A percentile compares a stretch with the other conserved stretches of the same genome.
These are phyloP conservation scores for Alternaria brassicicola DNA, from an alignment of 2,329 filamentous ascomycete species.

Conservation along the genomic window DNA sequence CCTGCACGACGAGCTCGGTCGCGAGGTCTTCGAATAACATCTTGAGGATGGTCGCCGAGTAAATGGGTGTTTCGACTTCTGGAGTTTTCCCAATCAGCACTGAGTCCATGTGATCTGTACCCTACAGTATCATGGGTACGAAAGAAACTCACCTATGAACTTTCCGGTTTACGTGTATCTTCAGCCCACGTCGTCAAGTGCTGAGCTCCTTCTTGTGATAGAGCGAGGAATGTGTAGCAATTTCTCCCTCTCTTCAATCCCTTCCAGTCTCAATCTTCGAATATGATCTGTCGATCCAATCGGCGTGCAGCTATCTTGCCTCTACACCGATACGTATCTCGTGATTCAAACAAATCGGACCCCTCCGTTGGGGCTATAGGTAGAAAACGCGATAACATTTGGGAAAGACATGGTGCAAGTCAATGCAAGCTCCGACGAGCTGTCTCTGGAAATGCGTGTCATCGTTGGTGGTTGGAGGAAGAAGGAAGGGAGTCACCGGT, in stretches of 20 bases:
- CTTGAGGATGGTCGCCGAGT: constrained; percentile 24
- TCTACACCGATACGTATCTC: constrained; percentile 35
- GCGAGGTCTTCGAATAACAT: constrained; percentile 64
- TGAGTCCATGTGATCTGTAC: not conserved
- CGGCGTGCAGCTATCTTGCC: constrained; percentile 36
- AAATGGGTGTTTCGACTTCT: not conserved
- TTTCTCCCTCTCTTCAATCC: not conserved
- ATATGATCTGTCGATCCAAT: constrained; percentile 18
- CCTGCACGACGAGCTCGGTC: constrained; percentile 63
- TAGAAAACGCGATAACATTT: constrained; percentile 38
- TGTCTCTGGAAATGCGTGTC: constrained; percentile 30
- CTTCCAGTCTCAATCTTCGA: not conserved
- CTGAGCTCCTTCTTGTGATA: not conserved
- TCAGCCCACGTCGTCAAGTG: not conserved
- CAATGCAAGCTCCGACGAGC: constrained; percentile 35
- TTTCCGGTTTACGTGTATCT: constrained; percentile 6
- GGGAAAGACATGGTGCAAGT: constrained; percentile 26
- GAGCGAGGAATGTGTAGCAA: not conserved
- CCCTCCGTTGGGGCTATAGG: constrained; percentile 62
- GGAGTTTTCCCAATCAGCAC: constrained; percentile 1
- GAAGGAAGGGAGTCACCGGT: constrained; percentile 34
- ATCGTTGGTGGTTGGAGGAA: constrained; percentile 34
- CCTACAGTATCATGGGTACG: not conserved
- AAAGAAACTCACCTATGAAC: constrained; percentile 11
- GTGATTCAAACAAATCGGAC: constrained; percentile 54